Conservation (phyloP, 2,329 filamentous ascomycete species). For the Fusarium lateritium region DNA sequence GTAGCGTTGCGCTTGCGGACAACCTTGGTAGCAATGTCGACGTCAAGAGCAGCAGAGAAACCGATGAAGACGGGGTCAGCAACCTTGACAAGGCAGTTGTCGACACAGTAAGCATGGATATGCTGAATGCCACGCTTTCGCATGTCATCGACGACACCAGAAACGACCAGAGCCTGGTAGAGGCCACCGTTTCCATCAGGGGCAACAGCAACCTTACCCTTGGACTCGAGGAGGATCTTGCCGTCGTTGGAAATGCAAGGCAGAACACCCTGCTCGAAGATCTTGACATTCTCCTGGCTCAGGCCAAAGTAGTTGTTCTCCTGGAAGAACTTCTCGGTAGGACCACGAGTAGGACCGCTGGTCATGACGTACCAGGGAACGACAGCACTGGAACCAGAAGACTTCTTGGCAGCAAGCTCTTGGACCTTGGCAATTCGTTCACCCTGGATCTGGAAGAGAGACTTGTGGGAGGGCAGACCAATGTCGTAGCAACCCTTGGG, state of each 20-base stretch:
- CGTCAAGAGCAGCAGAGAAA: slow-evolving; percentile 87
- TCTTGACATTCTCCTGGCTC: slow-evolving; percentile 84
- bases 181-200: slow-evolving; percentile 98
- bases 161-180: slow-evolving; percentile 89
- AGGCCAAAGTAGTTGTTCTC: slow-evolving; percentile 93
- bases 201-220: slow-evolving; percentile 91
- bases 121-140: slow-evolving; percentile 90
- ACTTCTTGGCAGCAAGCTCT: slow-evolving; percentile 80
- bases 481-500: slow-evolving; percentile 99
- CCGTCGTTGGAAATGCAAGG: slow-evolving; percentile 98
- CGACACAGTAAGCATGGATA: slow-evolving; percentile 97
- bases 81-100: slow-evolving; percentile 99
- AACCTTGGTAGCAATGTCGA: slow-evolving; percentile 99
- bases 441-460: slow-evolving; percentile 96
- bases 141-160: slow-evolving; percentile 89
- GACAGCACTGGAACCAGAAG: slow-evolving; percentile 68
- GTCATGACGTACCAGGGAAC: slow-evolving; percentile 99
- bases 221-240: slow-evolving; percentile 94
- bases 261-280: slow-evolving; percentile 97
- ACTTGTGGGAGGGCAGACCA: slow-evolving; percentile 91
- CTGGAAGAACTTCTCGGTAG: slow-evolving; percentile 94
- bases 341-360: slow-evolving; percentile 90
- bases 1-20: slow-evolving; percentile 97
- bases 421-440: slow-evolving; percentile 93
- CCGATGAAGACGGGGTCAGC: slow-evolving; percentile 96